phyloP scores from a whole-genome alignment of 257 asterid species.

The Euphrasia confusa region DNA sequence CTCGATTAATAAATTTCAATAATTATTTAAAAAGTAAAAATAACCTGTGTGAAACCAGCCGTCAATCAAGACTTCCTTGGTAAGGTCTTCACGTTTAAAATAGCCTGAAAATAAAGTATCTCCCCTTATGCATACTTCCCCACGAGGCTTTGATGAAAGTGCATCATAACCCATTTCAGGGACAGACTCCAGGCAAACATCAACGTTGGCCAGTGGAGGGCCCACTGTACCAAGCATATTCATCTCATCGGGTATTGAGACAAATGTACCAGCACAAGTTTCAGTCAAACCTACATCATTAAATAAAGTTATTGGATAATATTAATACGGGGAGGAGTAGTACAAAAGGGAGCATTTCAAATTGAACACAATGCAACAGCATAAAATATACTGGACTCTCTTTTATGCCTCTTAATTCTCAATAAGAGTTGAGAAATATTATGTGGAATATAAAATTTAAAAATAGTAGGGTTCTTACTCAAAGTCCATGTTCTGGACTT shows the following conservation, averaged over 20 bases:
- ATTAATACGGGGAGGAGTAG: too few relatives aligned
- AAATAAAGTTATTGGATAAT: conserved; percentile 4
- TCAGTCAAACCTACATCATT: conserved; percentile 75
- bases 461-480: too few relatives aligned
- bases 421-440: too few relatives aligned
- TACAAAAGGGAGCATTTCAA: too few relatives aligned
- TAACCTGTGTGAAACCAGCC: conserved; percentile 99
- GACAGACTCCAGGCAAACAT: conserved; percentile 86
- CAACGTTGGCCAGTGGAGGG: conserved; percentile 94
- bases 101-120: conserved; percentile 80
- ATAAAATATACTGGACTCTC: too few relatives aligned
- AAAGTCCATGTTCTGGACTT: too few relatives aligned
- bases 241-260: conserved; percentile 67
- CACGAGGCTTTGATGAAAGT: conserved; percentile 68
- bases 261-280: conserved; percentile 94
- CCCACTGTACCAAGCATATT: conserved; percentile 93
- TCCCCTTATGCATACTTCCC: conserved; percentile 91
- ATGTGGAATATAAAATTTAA: too few relatives aligned
- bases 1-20: too few relatives aligned
- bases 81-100: conserved; percentile 87
- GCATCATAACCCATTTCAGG: conserved; percentile 98
- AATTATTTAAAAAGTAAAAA: neutral
- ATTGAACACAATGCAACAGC: too few relatives aligned
- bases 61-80: conserved; percentile 73
- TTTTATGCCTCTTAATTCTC: too few relatives aligned